Percentiles rank a stretch among this genome's conserved stretches.
Evolutionary conservation across 805 yeast species (phyloP).

Genomic region (Yarrowia alimentaria): DNA sequence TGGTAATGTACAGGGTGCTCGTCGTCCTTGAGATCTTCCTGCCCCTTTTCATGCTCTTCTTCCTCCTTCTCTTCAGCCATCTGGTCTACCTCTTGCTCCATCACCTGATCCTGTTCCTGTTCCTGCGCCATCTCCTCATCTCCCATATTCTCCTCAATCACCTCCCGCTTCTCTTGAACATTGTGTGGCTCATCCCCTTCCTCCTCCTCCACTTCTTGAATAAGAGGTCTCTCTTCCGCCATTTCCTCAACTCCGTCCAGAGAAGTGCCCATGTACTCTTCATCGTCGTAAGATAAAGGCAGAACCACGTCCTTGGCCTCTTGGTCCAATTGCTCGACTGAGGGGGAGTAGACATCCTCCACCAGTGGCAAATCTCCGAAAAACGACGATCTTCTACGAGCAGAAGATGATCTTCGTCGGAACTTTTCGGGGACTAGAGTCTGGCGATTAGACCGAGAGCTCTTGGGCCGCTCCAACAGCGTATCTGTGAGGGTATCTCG

Average conservation of each 20-base stretch:
- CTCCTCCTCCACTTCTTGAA: not conserved
- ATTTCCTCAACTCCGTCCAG: slow-evolving; percentile 20
- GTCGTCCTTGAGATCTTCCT: too few relatives aligned
- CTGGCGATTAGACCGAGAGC: slow-evolving; percentile 4
- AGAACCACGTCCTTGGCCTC: slow-evolving; percentile 29
- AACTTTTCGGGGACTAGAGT: slow-evolving; percentile 13
- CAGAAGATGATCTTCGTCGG: not conserved
- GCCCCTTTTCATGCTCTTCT: not conserved
- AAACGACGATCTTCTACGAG: slow-evolving; percentile 17
- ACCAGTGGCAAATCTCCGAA: slow-evolving; percentile 3
- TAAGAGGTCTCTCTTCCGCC: slow-evolving; percentile 9
- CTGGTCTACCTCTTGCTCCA: slow-evolving; percentile 23
- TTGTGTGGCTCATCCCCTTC: too few relatives aligned
- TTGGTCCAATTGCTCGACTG: slow-evolving; percentile 28
- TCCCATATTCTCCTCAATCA: too few relatives aligned
- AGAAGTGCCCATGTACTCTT: too few relatives aligned
- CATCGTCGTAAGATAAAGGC: too few relatives aligned
- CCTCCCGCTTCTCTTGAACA: too few relatives aligned
- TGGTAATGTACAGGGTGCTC: too few relatives aligned
- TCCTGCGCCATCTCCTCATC: too few relatives aligned
- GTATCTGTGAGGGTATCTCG: too few relatives aligned
- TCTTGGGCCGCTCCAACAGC: not conserved
- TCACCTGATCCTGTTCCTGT: slow-evolving; percentile 9
- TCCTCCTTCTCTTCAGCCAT: slow-evolving; percentile 29
- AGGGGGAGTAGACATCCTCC: slow-evolving; percentile 17